Base-by-base conservation (phyloP, 2,329 filamentous ascomycete genomes). In the Fusarium anguioides region DNA sequence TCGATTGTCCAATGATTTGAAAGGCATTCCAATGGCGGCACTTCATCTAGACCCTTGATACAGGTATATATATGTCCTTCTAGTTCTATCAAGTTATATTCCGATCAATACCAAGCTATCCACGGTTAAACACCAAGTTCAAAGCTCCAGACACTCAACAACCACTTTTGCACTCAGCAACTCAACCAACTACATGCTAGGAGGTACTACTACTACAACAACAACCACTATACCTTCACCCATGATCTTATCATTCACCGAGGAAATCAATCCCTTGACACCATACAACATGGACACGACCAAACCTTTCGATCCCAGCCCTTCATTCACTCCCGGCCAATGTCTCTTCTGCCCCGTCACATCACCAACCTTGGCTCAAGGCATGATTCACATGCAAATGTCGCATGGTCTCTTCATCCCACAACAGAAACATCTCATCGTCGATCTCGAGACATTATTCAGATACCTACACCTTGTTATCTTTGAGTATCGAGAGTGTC, bases 381-480 rank as follows among this genome's bases (percentile, higher is more conserved):
- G 57, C 17, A 40, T 55, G 17, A 2, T 15, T 15, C 59, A 62
- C 5, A 62, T 62, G 59, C 57, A 42, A 24, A 62, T 5, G 6
- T n/a, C 35, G 8, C 59, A 62, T 0, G 48, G 59, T 0, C 41
- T 62, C 1, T 62, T 62, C 8, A 6, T 62, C 4, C 59, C 59
- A 0, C 41, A 62, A 0, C 42, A 62, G 11, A n/a, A 37, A 1
- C 24, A 62, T 14, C 47, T 62, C 2, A 5, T 45, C 3, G 59
- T 62, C 3, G 59, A 62, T 9, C 57, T 62, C 2, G 59, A 56
- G 8, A 56, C 48, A 1, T 11, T 62, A 0, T n/a, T 55, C 2
- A 8, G 48, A 33, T 62, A 62, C 1, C 4, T 62, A 0, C 36
- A 62, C 5, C 48, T 62, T 1, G 24, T 62, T 2, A 56, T 62